Evolutionary conservation across 352 stramenopile species (phyloP), one percentile per base, ranked within the genome.

Genomic region (Pythium vanterpoolii): DNA sequence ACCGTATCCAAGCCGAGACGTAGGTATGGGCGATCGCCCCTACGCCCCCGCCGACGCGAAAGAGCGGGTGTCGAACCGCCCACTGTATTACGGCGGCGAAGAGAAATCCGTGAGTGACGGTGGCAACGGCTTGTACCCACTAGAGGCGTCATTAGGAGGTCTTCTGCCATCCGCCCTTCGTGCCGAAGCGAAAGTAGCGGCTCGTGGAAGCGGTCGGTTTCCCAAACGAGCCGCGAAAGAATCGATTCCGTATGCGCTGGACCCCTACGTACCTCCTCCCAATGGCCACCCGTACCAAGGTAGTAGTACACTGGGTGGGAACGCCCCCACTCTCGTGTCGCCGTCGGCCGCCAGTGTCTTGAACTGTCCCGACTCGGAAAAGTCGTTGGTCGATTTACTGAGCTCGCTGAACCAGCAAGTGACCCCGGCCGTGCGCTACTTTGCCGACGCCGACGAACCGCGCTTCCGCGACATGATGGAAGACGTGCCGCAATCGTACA

Each of bases 331-430:
- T 31, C n/a, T 62, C 7, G 26, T 80, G 10, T 90, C 78, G 0
- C 78, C 80, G 7, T 80, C 80, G 13, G 78, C 78, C 1, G 63
- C 69, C 0, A 75, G 78, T 39, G 74, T 87, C 31, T 42, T 90
- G 49, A 86, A 88, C 63, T 90, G 78, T 44, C 68, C 64, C 4
- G 77, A 87, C 50, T 90, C 81, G 39, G 77, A 88, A 46, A 84
- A 88, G 24, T 89, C 82, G 33, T 50, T 91, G 18, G 82, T 89
- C 19, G 56, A 73, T 18, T 54, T 88, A 26, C 55, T 91, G 30
- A 87, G 69, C 40, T 79, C 79, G 39, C 48, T 91, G 45, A 83
- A 87, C 43, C 76, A 86, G 59, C 64, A 77, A 14, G 58, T 64
- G 16, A 64, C 69, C 2, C 43, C 65, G 13, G 57, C 47, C 1